A percentile compares a stretch with the other conserved stretches of the same genome.
phyloP scores from a whole-genome alignment of 495 filamentous ascomycete species.

The Extremus antarcticus region DNA sequence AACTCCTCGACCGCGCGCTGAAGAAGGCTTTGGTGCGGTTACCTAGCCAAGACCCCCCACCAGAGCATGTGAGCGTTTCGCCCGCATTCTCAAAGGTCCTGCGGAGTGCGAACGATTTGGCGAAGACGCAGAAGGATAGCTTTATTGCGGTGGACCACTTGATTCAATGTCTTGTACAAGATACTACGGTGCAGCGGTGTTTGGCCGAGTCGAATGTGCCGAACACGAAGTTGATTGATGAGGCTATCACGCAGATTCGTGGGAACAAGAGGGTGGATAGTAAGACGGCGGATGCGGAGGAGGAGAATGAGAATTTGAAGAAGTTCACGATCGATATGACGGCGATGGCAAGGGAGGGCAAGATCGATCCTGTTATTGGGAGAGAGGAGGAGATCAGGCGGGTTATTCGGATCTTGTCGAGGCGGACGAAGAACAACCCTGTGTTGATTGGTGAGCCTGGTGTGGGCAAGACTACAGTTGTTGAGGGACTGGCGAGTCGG shows the following conservation, averaged over 20 bases:
- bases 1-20: slow-evolving; percentile 72
- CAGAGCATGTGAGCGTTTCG: slow-evolving; percentile 70
- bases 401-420: slow-evolving; percentile 83
- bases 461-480: slow-evolving; percentile 97
- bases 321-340: slow-evolving; percentile 99
- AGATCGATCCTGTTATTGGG: slow-evolving; percentile 96
- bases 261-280: slow-evolving; percentile 88
- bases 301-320: slow-evolving; percentile 84
- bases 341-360: slow-evolving; percentile 81
- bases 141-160: slow-evolving; percentile 91
- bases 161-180: slow-evolving; percentile 71
- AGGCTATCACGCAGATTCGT: slow-evolving; percentile 76
- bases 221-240: slow-evolving; percentile 79
- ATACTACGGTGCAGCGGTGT: slow-evolving; percentile 56
- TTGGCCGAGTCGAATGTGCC: slow-evolving; percentile 83
- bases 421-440: slow-evolving; percentile 97
- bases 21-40: slow-evolving; percentile 86
- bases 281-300: slow-evolving; percentile 82
- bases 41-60: slow-evolving; percentile 88
- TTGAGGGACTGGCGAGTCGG: slow-evolving; percentile 88
- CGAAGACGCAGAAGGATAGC: slow-evolving; percentile 90
- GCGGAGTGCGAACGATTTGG: slow-evolving; percentile 72
- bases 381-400: slow-evolving; percentile 93
- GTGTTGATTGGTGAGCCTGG: slow-evolving; percentile 92
- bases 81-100: slow-evolving; percentile 73